Evolutionary conservation across 176 grass and related monocot genomes (phyloP).

Genomic region (bread wheat (Triticum aestivum)): DNA sequence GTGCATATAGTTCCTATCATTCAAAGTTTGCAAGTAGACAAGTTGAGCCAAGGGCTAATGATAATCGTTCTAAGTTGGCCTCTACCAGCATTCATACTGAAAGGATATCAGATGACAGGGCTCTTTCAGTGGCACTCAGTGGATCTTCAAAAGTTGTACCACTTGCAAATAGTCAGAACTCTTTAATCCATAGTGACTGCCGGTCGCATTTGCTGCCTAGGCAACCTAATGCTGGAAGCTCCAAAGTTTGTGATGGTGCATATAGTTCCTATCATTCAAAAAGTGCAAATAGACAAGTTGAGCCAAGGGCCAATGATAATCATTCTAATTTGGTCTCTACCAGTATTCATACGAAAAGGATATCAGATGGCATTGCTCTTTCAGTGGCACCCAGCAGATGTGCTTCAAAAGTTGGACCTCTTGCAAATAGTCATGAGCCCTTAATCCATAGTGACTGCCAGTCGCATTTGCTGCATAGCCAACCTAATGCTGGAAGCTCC

Average conservation of each 20-base stretch:
- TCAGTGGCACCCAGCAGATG: constrained; percentile 20
- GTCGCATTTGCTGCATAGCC: constrained; percentile 8
- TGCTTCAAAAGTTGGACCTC: constrained; percentile 23
- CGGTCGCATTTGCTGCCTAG: background rate
- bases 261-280: constrained; percentile 41
- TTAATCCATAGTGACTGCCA: constrained; percentile 37
- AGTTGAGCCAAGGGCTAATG: constrained; percentile 28
- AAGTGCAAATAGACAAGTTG: constrained; percentile 31
- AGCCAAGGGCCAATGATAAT: constrained; percentile 27
- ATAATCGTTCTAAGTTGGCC: constrained; percentile 29
- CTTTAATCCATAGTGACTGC: constrained; percentile 40
- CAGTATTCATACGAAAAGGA: constrained; percentile 29
- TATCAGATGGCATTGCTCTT: constrained; percentile 31
- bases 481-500: constrained; percentile 33
- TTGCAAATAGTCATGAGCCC: constrained; percentile 26
- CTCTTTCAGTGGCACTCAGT: constrained; percentile 24
- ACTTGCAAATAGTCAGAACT: constrained; percentile 22
- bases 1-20: constrained; percentile 43
- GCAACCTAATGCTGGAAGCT: constrained; percentile 35
- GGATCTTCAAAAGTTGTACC: constrained; percentile 29
- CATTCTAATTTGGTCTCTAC: constrained; percentile 13
- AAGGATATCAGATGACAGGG: constrained; percentile 29
- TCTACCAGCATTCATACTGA: constrained; percentile 29
- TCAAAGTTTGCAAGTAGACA: constrained; percentile 30
- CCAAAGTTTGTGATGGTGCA: constrained; percentile 37